Percentiles rank a stretch among this genome's conserved stretches.
Evolutionary conservation across 352 stramenopile species (phyloP).

Genomic region (Ophiocytium majus): DNA sequence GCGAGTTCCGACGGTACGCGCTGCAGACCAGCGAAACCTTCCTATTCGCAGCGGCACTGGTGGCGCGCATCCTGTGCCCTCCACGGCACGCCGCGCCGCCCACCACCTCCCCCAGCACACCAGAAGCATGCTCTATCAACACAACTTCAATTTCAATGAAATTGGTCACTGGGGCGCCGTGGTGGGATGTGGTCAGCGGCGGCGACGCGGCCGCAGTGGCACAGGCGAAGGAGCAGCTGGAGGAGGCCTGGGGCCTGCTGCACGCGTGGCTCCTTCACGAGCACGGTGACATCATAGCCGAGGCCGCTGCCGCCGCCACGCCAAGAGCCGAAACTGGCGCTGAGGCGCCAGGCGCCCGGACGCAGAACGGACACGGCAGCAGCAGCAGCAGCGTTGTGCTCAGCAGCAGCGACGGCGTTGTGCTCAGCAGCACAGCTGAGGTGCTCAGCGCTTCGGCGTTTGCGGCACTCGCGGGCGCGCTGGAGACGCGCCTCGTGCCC

Average conservation of each 20-base stretch:
- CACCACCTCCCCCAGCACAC: neutral
- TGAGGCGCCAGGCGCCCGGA: too few species aligned
- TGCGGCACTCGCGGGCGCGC: neutral
- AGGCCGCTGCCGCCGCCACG: too few species aligned
- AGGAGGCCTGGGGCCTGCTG: neutral
- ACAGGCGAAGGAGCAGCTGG: neutral
- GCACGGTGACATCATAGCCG: too few species aligned
- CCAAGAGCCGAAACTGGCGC: too few species aligned
- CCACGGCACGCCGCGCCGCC: too few species aligned
- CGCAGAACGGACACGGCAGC: too few species aligned
- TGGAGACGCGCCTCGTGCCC: neutral
- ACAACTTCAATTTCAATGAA: too few species aligned
- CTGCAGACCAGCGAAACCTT: slow-evolving; percentile 18
- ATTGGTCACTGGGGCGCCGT: neutral
- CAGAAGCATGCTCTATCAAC: neutral
- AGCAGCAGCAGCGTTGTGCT: too few species aligned
- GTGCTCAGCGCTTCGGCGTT: neutral
- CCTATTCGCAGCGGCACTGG: neutral
- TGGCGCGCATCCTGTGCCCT: neutral
- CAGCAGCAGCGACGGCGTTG: too few species aligned
- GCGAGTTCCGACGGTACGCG: neutral
- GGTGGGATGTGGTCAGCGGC: slow-evolving; percentile 1
- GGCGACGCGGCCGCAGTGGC: neutral
- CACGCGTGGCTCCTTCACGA: neutral
- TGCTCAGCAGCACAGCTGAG: neutral